Evolutionary conservation across 2,329 filamentous ascomycete species (phyloP).

Genomic region (Fusarium temperatum): DNA sequence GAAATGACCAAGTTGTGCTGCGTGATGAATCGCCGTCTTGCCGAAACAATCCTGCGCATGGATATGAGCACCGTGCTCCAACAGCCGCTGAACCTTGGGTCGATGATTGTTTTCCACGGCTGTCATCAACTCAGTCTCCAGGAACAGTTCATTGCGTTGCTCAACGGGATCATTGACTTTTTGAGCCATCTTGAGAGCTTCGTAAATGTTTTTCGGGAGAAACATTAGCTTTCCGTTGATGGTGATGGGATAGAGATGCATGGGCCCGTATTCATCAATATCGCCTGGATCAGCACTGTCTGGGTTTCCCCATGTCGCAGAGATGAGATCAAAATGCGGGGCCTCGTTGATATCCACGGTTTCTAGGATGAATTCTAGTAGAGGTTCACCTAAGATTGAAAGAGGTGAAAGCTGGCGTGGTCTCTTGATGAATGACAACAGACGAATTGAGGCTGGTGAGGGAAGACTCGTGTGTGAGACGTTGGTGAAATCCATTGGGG

Average conservation of each 20-base stretch:
- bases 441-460: background rate
- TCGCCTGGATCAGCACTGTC: background rate
- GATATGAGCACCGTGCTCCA: background rate
- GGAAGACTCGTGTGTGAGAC: background rate
- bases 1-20: background rate
- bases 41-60: background rate
- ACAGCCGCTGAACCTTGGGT: background rate
- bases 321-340: background rate
- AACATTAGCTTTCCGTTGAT: background rate
- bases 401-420: background rate
- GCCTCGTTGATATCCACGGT: background rate
- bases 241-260: background rate
- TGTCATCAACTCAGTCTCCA: background rate
- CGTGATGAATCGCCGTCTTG: background rate
- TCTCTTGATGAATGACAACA: background rate
- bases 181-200: background rate
- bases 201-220: background rate
- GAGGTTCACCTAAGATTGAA: background rate
- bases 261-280: background rate
- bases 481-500: background rate
- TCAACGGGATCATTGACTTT: background rate
- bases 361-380: background rate
- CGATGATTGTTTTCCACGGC: background rate
- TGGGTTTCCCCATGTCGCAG: background rate
- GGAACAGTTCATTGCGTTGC: background rate